Evolutionary conservation across 1,284 basidiomycete species (phyloP).

Genomic region (Schizopora paradoxa): DNA sequence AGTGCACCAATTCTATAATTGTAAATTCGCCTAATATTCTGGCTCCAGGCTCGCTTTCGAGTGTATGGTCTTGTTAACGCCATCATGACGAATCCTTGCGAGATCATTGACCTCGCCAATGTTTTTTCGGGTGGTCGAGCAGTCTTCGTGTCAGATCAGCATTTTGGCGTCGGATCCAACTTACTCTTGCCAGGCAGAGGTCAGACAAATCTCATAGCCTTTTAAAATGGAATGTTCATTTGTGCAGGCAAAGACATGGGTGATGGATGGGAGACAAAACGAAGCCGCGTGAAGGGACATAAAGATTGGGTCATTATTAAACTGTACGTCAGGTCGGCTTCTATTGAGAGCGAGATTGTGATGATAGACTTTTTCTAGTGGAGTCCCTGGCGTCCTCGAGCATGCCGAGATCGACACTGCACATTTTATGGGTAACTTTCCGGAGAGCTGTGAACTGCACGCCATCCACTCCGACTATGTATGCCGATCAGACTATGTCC

Average conservation of each 20-base stretch:
- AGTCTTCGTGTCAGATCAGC: constrained; percentile 82
- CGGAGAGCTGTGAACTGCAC: constrained; percentile 82
- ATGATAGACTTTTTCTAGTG: constrained; percentile 36
- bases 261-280: constrained; percentile 97
- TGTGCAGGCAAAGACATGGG: constrained; percentile 77
- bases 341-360: not conserved
- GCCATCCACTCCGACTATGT: constrained; percentile 47
- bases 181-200: constrained; percentile 88
- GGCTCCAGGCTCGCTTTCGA: constrained; percentile 72
- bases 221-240: constrained; percentile 11
- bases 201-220: constrained; percentile 20
- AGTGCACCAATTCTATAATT: constrained; percentile 30
- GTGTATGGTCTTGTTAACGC: constrained; percentile 79
- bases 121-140: constrained; percentile 87
- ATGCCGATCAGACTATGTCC: constrained; percentile 28
- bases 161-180: constrained; percentile 91
- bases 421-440: constrained; percentile 96
- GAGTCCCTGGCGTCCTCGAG: constrained; percentile 64
- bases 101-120: constrained; percentile 79
- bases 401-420: constrained; percentile 89
- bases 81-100: constrained; percentile 50
- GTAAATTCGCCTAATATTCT: constrained; percentile 10
- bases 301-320: constrained; percentile 91
- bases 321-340: constrained; percentile 50
- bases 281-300: constrained; percentile 75